Conservation (phyloP, 2,329 filamentous ascomycete genomes). For the Monilinia fructigena region DNA sequence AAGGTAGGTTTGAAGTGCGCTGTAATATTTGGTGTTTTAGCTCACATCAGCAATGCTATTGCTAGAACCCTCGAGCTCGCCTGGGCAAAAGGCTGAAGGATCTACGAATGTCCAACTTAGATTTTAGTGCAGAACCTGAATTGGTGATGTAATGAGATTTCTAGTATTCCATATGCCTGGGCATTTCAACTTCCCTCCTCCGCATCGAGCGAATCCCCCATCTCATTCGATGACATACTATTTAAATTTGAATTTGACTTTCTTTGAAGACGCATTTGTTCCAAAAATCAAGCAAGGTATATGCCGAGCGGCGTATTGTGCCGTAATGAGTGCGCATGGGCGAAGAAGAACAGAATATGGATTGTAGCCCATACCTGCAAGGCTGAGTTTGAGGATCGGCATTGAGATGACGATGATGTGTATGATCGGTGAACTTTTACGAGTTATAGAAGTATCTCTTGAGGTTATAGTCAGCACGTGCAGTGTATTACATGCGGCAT, state of each 20-base stretch:
- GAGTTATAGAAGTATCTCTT: not conserved
- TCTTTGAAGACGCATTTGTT: not conserved
- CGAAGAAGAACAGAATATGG: not conserved
- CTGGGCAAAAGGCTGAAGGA: not conserved
- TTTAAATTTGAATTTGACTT: not conserved
- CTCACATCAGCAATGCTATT: slow-evolving; percentile 15
- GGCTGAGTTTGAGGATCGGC: not conserved
- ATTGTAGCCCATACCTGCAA: slow-evolving; percentile 5
- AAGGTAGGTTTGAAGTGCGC: not conserved
- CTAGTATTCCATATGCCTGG: not conserved
- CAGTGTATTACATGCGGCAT: too few relatives aligned
- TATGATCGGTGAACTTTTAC: not conserved
- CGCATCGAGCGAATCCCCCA: not conserved
- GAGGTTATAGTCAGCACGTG: not conserved
- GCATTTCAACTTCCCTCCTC: not conserved
- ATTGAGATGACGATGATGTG: not conserved
- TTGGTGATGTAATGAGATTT: not conserved
- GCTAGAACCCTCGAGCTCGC: slow-evolving; percentile 4
- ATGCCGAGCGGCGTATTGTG: not conserved
- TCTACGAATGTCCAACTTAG: not conserved
- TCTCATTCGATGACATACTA: not conserved
- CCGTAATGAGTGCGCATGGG: not conserved
- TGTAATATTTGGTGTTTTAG: not conserved
- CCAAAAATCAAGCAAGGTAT: not conserved
- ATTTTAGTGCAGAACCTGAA: not conserved